Evolutionary conservation across 2,329 filamentous ascomycete genomes (phyloP), one percentile per base, ranked within the genome.

Genomic region (Cercospora zeae-maydis): DNA sequence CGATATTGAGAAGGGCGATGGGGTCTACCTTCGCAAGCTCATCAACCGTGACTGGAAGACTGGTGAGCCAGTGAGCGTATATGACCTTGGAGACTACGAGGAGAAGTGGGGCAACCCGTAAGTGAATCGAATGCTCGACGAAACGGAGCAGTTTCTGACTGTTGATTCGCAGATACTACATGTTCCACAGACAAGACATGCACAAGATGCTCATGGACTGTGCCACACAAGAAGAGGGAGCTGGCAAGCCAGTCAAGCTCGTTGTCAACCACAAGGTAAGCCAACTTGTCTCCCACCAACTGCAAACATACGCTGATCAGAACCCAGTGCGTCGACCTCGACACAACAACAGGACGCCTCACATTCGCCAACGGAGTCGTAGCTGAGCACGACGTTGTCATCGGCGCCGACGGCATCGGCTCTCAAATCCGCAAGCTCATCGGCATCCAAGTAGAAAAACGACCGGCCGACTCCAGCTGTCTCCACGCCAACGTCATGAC

Each of bases 11-110:
- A 85, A 85, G 69, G 88, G 87, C 8, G 83, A 88, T 62, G 86
- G 86, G 0, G 87, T 90, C 1, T 77, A 89, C 1, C 76, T 90
- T 54, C 81, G 80, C 74, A 86, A 86, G 70, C 80, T 90, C 58
- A 89, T 90, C 76, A 88, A 86, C 72, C 82, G 84, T 3, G 86
- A 90, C 75, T 90, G 87, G 87, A 82, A 84, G 72, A 89, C 86
- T 0, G 88, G 88, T 0, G 84, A 89, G 75, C 82, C 84, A 0
- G 81, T 86, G 24, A 88, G 83, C 67, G 84, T 87, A 0, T 89
- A 88, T 68, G 82, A 84, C 67, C 75, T 90, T 16, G 81, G 77
- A 10, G 87, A 89, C 70, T 90, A 90, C 62, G 83, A 89, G 74
- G 72, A 85, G 75, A 79, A 78, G 59, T 90, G 86, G 86, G 86